Evolutionary conservation across 73 alveolate species (phyloP).

Genomic region (Paramecium sexaurelia): DNA sequence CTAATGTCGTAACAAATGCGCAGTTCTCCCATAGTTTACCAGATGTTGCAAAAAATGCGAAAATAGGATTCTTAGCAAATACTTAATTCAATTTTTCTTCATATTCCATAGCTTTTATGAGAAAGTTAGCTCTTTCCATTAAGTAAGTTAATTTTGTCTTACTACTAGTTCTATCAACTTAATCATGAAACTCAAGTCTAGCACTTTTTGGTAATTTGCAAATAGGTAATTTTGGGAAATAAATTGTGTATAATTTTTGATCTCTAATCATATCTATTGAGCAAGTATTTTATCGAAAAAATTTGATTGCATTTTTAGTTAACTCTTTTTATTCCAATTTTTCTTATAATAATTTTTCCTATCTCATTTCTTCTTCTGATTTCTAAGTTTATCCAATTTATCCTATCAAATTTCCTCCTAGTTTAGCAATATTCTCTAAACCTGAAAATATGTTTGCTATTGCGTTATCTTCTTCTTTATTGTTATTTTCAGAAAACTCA

Average conservation of each 20-base stretch:
- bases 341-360: constrained; percentile 32
- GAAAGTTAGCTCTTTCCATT: constrained; percentile 81
- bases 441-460: constrained; percentile 26
- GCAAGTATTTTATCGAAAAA: constrained; percentile 66
- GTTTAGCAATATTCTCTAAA: constrained; percentile 47
- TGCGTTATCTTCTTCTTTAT: constrained; percentile 35
- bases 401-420: constrained; percentile 28
- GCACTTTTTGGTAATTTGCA: constrained; percentile 61
- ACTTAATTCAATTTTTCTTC: constrained; percentile 81
- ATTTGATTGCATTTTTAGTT: constrained; percentile 60
- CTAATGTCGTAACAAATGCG: constrained; percentile 78
- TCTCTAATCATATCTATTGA: constrained; percentile 64
- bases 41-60: constrained; percentile 70
- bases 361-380: constrained; percentile 40
- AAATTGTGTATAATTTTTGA: constrained; percentile 16
- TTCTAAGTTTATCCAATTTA: neutral
- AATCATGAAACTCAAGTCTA: constrained; percentile 75
- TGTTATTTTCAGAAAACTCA: constrained; percentile 35
- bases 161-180: constrained; percentile 86
- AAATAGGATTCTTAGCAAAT: constrained; percentile 70
- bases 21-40: constrained; percentile 84
- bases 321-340: constrained; percentile 31
- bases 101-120: constrained; percentile 94
- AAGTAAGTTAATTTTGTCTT: constrained; percentile 79
- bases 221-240: constrained; percentile 64